Evolutionary conservation across 257 asterid genomes (phyloP).

Genomic region (Solanum chmielewskii): DNA sequence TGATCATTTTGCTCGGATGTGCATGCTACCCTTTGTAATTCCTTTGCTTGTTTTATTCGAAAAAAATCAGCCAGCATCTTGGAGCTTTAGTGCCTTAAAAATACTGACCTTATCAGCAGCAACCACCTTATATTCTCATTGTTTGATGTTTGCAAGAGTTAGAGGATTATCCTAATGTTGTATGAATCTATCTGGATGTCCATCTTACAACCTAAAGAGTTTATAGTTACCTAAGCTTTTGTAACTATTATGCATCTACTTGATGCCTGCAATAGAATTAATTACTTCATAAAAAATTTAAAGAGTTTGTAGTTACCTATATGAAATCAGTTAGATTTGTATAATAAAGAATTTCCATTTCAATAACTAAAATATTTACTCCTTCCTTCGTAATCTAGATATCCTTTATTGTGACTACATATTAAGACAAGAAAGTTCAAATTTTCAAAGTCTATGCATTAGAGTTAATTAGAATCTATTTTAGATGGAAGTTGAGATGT

Average conservation of each 20-base stretch:
- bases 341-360: not conserved
- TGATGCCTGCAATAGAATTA: too few relatives aligned
- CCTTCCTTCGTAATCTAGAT: not conserved
- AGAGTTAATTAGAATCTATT: not conserved
- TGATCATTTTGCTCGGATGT: not conserved
- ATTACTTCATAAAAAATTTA: too few relatives aligned
- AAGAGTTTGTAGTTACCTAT: not conserved
- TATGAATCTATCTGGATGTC: not conserved
- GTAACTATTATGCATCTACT: too few relatives aligned
- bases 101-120: not conserved
- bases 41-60: not conserved
- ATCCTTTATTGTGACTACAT: not conserved
- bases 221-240: not conserved
- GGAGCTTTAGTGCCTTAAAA: not conserved
- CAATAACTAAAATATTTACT: not conserved
- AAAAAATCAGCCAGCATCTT: not conserved
- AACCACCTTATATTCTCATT: not conserved
- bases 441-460: not conserved
- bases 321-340: not conserved
- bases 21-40: not conserved
- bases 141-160: not conserved
- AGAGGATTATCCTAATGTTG: not conserved
- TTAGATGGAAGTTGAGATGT: not conserved
- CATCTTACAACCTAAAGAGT: not conserved
- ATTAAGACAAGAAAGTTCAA: too few relatives aligned